Percentiles rank a stretch among this genome's conserved stretches.
Evolutionary conservation across 352 stramenopile species (phyloP).

Genomic region (Phytopythium litorale): DNA sequence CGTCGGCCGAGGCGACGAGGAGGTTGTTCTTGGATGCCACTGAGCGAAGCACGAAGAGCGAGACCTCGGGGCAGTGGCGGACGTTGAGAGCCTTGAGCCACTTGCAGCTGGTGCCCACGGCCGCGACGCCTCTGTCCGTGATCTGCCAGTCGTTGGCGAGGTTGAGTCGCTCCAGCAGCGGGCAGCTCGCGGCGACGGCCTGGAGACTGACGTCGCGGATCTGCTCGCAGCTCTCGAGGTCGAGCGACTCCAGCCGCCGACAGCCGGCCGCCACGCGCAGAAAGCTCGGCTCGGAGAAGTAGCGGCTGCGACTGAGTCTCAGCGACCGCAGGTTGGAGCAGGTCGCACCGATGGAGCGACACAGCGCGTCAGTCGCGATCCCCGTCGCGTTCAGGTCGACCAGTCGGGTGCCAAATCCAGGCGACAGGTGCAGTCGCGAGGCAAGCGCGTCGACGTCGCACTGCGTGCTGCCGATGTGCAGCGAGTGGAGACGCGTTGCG

Average conservation of each 20-base stretch:
- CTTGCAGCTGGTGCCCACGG: conserved; percentile 19
- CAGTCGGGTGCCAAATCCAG: conserved; percentile 18
- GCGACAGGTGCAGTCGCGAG: conserved; percentile 10
- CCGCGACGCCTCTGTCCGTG: conserved; percentile 42
- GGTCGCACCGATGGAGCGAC: conserved; percentile 29
- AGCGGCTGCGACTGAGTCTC: conserved; percentile 66
- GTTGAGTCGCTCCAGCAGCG: conserved; percentile 41
- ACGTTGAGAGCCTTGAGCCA: conserved; percentile 42
- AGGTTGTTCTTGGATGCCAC: conserved; percentile 40
- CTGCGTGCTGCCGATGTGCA: conserved; percentile 54
- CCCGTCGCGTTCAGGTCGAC: conserved; percentile 53
- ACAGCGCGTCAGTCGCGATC: conserved; percentile 63
- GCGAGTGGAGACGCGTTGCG: conserved; percentile 23
- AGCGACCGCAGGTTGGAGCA: conserved; percentile 33
- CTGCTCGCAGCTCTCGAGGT: conserved; percentile 77
- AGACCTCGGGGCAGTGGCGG: conserved; percentile 63
- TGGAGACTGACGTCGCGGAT: conserved; percentile 41
- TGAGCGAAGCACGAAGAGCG: conserved; percentile 27
- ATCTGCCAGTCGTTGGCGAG: conserved; percentile 74
- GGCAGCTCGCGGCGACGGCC: conserved; percentile 29
- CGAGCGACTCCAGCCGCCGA: conserved; percentile 32
- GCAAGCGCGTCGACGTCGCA: conserved; percentile 50
- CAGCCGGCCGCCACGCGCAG: conserved; percentile 35
- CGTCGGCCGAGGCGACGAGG: conserved; percentile 29
- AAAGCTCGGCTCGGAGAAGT: conserved; percentile 60